These are phyloP conservation scores for Zoysia japonica DNA, from an alignment of 176 grass and related monocot species.

Conservation along the genomic window DNA sequence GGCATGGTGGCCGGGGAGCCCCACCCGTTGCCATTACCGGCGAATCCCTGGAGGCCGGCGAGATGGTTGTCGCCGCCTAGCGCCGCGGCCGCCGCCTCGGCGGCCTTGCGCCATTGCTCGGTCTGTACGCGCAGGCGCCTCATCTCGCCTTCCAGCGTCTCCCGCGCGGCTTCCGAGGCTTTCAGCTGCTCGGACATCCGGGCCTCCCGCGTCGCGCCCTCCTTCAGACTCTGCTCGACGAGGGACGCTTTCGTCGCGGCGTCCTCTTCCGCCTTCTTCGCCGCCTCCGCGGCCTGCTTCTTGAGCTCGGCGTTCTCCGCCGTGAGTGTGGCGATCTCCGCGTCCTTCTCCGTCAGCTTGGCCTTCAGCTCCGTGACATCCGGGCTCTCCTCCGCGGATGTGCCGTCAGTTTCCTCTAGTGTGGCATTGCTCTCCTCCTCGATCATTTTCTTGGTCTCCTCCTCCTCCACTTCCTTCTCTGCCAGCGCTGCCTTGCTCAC, in stretches of 20 bases:
- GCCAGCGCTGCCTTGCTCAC: constrained; percentile 34
- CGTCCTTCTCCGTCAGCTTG: constrained; percentile 63
- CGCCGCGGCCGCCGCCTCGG: constrained; percentile 70
- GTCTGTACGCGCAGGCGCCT: constrained; percentile 79
- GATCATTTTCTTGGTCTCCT: constrained; percentile 73
- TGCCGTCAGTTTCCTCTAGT: background rate
- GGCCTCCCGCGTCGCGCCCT: constrained; percentile 41
- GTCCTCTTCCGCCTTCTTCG: constrained; percentile 30
- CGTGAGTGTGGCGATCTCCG: constrained; percentile 46
- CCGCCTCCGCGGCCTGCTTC: constrained; percentile 54
- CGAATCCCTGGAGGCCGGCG: constrained; percentile 34
- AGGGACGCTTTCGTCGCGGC: constrained; percentile 40
- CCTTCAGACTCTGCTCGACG: constrained; percentile 46
- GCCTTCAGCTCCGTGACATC: constrained; percentile 50
- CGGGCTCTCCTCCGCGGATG: constrained; percentile 18
- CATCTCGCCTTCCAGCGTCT: constrained; percentile 72
- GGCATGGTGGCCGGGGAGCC: constrained; percentile 48
- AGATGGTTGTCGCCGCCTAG: constrained; percentile 59
- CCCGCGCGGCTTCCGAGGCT: constrained; percentile 54
- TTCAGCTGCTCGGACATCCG: constrained; percentile 51
- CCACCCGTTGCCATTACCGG: constrained; percentile 55
- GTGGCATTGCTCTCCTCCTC: constrained; percentile 35
- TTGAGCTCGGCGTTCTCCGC: constrained; percentile 72
- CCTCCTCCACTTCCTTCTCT: constrained; percentile 38
- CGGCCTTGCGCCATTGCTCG: constrained; percentile 94